A percentile compares a stretch with the other conserved stretches of the same genome.
These are phyloP conservation scores for Dicorynia guianensis DNA, from an alignment of 306 rosid genomes.

Conservation along the genomic window DNA sequence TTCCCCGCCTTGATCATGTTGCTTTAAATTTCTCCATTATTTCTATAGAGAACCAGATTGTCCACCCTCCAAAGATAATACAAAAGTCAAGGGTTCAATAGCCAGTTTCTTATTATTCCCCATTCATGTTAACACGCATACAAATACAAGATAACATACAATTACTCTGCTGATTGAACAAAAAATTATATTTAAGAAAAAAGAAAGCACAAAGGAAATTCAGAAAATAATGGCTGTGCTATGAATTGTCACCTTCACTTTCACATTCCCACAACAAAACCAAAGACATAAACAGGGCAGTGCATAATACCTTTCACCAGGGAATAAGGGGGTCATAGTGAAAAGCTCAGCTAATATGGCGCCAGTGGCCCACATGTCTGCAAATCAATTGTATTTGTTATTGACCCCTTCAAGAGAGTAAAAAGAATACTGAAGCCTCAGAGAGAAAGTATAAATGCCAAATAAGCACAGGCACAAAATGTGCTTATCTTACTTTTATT, in stretches of 20 bases:
- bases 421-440: conserved; percentile 31
- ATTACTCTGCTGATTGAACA: background rate
- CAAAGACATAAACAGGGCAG: conserved; percentile 28
- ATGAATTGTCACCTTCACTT: conserved; percentile 32
- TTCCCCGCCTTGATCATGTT: conserved; percentile 5
- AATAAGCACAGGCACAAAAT: conserved; percentile 32
- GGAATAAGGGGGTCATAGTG: conserved; percentile 79
- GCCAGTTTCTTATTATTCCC: background rate
- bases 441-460: conserved; percentile 34
- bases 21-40: conserved; percentile 11
- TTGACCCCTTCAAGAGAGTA: conserved; percentile 44
- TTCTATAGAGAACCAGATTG: conserved; percentile 12
- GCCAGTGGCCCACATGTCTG: conserved; percentile 97
- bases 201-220: conserved; percentile 2
- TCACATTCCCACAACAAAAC: conserved; percentile 28
- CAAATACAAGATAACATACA: conserved; percentile 1
- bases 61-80: conserved; percentile 5
- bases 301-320: conserved; percentile 79
- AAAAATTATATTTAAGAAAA: background rate
- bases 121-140: too few relatives aligned
- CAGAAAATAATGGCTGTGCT: background rate
- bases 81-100: background rate
- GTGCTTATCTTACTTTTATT: too few relatives aligned
- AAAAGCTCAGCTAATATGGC: conserved; percentile 89
- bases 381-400: conserved; percentile 40